Conservation (phyloP, 2,329 filamentous ascomycete genomes). For the Talaromyces sp. region DNA sequence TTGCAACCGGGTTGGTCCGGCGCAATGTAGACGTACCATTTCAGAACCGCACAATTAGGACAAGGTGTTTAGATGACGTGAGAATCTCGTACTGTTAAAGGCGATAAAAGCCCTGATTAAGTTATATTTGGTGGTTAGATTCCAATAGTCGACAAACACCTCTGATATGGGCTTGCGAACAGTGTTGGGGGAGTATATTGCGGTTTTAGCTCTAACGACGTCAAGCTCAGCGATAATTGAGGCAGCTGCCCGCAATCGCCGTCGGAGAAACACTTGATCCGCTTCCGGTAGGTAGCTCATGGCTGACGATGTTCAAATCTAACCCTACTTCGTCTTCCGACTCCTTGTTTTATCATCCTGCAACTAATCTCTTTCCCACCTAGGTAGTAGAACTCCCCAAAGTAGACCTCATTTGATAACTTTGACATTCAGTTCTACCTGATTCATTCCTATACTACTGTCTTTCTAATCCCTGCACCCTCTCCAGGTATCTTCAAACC, state of each 20-base stretch:
- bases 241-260: neutral
- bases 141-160: neutral
- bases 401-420: neutral
- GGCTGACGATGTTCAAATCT: neutral
- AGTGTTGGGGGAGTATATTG: neutral
- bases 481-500: neutral
- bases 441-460: neutral
- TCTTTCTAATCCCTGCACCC: neutral
- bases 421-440: neutral
- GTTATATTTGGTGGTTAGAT: no score
- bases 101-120: neutral
- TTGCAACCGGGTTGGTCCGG: neutral
- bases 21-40: neutral
- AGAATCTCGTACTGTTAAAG: neutral
- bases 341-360: neutral
- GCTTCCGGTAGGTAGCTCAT: neutral
- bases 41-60: neutral
- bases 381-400: neutral
- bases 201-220: neutral
- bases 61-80: neutral
- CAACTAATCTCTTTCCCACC: neutral
- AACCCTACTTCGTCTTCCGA: neutral
- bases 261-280: neutral
- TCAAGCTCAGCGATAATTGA: slow-evolving; percentile 1
- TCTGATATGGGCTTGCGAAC: neutral